Conservation (phyloP, 192 early-diverging fungal genomes). For the Kickxella alabastrina region DNA sequence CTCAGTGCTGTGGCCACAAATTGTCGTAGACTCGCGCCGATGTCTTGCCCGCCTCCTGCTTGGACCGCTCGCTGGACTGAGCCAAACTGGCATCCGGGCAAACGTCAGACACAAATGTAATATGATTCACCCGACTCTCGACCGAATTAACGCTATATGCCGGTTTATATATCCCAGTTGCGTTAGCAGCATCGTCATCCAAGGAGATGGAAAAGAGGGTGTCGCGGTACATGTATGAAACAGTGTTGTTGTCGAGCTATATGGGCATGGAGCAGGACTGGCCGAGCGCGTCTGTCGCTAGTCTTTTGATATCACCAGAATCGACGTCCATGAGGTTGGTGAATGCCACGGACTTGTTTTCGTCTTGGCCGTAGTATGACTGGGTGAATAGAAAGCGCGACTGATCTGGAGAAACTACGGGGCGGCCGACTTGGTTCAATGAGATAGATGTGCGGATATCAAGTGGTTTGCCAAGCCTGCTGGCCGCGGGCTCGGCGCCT, state of each 20-base stretch:
- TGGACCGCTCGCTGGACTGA: conserved; percentile 41
- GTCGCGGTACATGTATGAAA: conserved; percentile 28
- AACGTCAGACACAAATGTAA: conserved; percentile 38
- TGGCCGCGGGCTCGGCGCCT: no score
- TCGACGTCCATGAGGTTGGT: conserved; percentile 20
- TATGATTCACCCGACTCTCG: neutral
- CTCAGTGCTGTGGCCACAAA: conserved; percentile 75
- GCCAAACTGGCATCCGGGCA: conserved; percentile 53
- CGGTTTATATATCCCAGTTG: no score
- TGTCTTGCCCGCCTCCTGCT: conserved; percentile 21
- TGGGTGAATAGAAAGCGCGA: conserved; percentile 18
- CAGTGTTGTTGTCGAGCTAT: conserved; percentile 22
- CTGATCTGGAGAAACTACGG: conserved; percentile 26
- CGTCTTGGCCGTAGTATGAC: conserved; percentile 20
- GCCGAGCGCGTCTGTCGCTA: conserved; percentile 13
- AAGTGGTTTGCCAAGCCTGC: no score
- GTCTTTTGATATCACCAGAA: conserved; percentile 1
- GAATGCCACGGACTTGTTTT: conserved; percentile 16
- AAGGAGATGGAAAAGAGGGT: conserved; percentile 7
- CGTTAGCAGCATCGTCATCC: no score
- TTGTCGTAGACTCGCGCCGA: conserved; percentile 58
- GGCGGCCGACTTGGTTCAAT: conserved; percentile 12
- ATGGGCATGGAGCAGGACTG: conserved; percentile 14
- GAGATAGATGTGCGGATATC: conserved; percentile 25
- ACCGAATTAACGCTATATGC: no score